Evolutionary conservation across 495 filamentous ascomycete genomes (phyloP).

Genomic region (Stereocaulon alpinum): DNA sequence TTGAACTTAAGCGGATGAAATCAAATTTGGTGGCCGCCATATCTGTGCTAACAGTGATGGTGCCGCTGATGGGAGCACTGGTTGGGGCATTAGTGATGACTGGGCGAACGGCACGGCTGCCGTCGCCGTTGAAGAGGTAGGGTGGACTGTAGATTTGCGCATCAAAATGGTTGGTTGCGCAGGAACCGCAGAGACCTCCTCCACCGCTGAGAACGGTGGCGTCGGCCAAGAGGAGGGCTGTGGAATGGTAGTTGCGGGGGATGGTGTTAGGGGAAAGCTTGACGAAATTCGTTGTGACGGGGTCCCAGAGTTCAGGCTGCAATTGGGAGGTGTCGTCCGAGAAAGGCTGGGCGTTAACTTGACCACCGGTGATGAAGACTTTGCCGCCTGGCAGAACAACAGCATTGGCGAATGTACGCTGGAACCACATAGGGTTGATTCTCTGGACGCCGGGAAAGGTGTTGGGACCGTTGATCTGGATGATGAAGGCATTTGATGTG

Average conservation of each 20-base stretch:
- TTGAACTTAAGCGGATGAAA: slow-evolving; percentile 37
- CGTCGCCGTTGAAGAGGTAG: slow-evolving; percentile 40
- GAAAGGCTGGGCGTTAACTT: slow-evolving; percentile 38
- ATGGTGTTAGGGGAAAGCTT: slow-evolving; percentile 31
- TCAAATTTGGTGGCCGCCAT: slow-evolving; percentile 23
- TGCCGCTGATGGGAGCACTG: slow-evolving; percentile 22
- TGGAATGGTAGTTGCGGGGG: slow-evolving; percentile 47
- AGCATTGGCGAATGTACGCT: slow-evolving; percentile 43
- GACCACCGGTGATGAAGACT: slow-evolving; percentile 47
- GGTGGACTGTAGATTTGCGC: slow-evolving; percentile 46
- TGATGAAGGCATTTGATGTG: slow-evolving; percentile 35
- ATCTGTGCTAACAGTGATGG: slow-evolving; percentile 28
- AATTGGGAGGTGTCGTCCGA: slow-evolving; percentile 36
- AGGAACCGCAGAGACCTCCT: slow-evolving; percentile 45
- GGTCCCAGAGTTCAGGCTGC: slow-evolving; percentile 43
- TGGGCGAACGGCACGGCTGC: slow-evolving; percentile 34
- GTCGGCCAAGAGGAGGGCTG: slow-evolving; percentile 46
- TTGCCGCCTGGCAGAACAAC: slow-evolving; percentile 48
- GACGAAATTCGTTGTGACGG: slow-evolving; percentile 32
- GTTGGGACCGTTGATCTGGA: slow-evolving; percentile 34
- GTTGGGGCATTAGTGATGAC: slow-evolving; percentile 23
- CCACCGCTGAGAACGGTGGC: slow-evolving; percentile 45
- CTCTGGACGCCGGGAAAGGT: slow-evolving; percentile 23
- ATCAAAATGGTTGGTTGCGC: slow-evolving; percentile 47
- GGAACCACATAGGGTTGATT: slow-evolving; percentile 34